Base-by-base conservation (phyloP, 768 basidiomycete genomes). In the Cantharellus cinnabarinus region DNA sequence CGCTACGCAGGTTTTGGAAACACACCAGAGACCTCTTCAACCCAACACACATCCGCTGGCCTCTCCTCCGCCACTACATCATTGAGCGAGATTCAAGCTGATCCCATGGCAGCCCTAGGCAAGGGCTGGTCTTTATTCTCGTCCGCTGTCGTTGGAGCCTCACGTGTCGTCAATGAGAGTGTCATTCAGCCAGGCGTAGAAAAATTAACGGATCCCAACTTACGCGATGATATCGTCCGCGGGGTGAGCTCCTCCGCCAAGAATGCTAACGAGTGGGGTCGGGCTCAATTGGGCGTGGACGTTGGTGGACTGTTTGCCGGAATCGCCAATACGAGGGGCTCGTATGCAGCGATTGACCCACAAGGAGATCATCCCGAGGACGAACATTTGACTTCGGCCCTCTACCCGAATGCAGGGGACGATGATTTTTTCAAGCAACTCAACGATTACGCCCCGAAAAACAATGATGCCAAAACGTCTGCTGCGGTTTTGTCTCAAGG, bases 121-220 rank as follows among this genome's bases (percentile, higher is more conserved):
- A 97, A 97, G 72, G 90, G 93, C 51, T 98, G 95, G 95, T 89
- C 89, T 35, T 71, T 98, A n/a, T 83, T 99, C 67, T 85, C 89
- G 38, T 77, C 85, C 0, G 90, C 82, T 41, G 82, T 98, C 10
- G 78, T 71, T 0, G 85, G 83, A 56, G 91, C 91, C 20, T 77
- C 81, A 3, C 79, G 79, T 65, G 84, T 71, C 15, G 86, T 97
- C 55, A 78, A 79, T 63, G 86, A 90, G 67, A 83, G 79, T 64
- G 85, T 98, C 50, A 84, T 98, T 60, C 89, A 95, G 68, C 94
- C 94, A 3, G 83, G 85, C 29, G 72, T 93, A 68, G 83, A 86
- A 66, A 79, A 77, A 62, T 87, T 85, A 38, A 76, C 73, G 58
- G 91, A 95, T 67, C 90, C 91, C 5, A 75, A 71, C 57, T 77